Evolutionary conservation across 805 yeast genomes (phyloP), one percentile per base, ranked within the genome.

Genomic region (Blastobotrys terrestris): DNA sequence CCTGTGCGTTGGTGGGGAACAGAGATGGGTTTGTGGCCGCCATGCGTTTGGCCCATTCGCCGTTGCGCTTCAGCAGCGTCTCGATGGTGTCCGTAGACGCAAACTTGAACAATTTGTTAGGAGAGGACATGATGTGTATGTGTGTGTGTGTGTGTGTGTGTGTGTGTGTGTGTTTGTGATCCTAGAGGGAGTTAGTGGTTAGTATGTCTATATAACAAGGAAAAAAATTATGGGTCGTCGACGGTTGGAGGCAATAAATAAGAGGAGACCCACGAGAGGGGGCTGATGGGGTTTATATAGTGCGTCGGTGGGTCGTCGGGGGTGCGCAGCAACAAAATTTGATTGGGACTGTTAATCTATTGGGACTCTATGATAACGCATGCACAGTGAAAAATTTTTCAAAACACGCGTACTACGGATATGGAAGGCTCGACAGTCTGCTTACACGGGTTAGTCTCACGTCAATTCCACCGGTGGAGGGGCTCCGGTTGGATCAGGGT

Each of bases 1-100:
- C 97, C 62, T 79, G 73, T 1, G 83, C 91, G 61, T 88, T 87
- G 55, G 71, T 60, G 41, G 79, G 80, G 64, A 86, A 77, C 7
- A 87, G 69, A 46, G 76, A 74, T 0, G 89, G 85, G 61, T 81
- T 77, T 47, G 73, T 69, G 19, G 69, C 67, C 51, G 74, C 74
- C 55, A 81, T 72, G 16, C 68, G 52, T 35, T 60, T 55, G n/a
- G 77, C 73, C 82, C 82, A 77, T 39, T 65, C 64, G 43, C 55
- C 59, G 66, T 77, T 77, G 46, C 70, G 70, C 45, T 64, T 60
- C 35, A 77, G 65, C 49, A 76, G 63, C 18, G 63, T 51, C 44
- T 65, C 63, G 18, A 68, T 55, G 42, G 67, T 69, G 39, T 70
- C 71, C 3, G 68, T 57, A 41, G 67, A 63, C n/a, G 71, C 59